phyloP scores from a whole-genome alignment of 768 basidiomycete genomes.

The Mycena venus region DNA sequence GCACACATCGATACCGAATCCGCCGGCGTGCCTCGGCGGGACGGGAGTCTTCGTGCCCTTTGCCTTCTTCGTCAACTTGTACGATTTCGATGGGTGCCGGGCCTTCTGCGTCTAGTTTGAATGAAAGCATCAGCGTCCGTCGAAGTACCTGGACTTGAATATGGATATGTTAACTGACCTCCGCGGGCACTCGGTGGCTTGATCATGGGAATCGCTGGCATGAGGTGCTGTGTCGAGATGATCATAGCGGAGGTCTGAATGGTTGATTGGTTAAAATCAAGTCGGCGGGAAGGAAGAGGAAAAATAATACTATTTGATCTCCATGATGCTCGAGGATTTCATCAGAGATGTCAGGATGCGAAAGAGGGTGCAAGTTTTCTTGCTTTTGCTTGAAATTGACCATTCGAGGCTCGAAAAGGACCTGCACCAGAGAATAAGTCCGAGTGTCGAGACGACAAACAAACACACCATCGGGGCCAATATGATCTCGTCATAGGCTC shows the following conservation, averaged over 20 bases:
- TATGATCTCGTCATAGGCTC: constrained; percentile 96
- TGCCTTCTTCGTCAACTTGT: constrained; percentile 29
- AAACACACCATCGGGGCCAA: constrained; percentile 89
- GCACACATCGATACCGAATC: constrained; percentile 79
- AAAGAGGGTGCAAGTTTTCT: constrained; percentile 60
- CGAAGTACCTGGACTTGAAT: neutral
- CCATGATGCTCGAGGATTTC: constrained; percentile 73
- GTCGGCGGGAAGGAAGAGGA: constrained; percentile 3
- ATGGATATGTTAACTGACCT: no score
- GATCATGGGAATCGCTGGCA: constrained; percentile 47
- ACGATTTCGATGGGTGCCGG: constrained; percentile 37
- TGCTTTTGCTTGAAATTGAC: constrained; percentile 90
- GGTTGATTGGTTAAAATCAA: neutral
- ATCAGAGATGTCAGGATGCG: constrained; percentile 75
- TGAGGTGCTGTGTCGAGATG: constrained; percentile 88
- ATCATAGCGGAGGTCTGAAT: constrained; percentile 91
- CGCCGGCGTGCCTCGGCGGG: constrained; percentile 52
- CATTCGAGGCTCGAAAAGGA: constrained; percentile 90
- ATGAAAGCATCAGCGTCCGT: neutral
- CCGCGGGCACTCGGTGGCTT: constrained; percentile 31
- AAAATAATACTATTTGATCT: constrained; percentile 68
- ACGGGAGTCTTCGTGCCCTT: constrained; percentile 33
- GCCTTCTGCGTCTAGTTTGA: constrained; percentile 17
- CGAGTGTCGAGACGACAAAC: neutral
- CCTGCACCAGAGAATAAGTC: constrained; percentile 12